Evolutionary conservation across 108 stramenopile genomes (phyloP).

Genomic region (Skeletonema tropicum): DNA sequence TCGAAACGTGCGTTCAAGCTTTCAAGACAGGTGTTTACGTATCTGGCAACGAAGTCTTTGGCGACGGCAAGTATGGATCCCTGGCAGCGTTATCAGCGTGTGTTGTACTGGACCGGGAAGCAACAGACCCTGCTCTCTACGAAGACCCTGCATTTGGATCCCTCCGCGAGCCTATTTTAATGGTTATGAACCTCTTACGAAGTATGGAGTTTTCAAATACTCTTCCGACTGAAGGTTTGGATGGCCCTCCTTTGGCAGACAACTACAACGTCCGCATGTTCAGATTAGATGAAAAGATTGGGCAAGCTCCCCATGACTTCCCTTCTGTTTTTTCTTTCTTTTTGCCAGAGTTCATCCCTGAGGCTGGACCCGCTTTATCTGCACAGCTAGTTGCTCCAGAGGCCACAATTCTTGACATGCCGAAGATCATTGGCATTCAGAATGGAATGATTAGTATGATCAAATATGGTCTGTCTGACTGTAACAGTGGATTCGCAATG

Average conservation of each 20-base stretch:
- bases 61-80: conserved; percentile 55
- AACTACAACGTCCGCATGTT: conserved; percentile 5
- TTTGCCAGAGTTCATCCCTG: conserved; percentile 53
- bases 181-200: conserved; percentile 57
- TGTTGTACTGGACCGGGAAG: conserved; percentile 65
- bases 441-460: conserved; percentile 60
- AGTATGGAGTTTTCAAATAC: conserved; percentile 55
- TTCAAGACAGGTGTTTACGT: conserved; percentile 61
- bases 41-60: conserved; percentile 42
- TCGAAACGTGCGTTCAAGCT: conserved; percentile 50
- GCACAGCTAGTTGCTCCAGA: conserved; percentile 53
- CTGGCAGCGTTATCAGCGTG: conserved; percentile 64
- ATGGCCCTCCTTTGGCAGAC: conserved; percentile 32
- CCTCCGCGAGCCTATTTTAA: conserved; percentile 67
- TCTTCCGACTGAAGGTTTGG: conserved; percentile 16
- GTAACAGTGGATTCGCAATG: conserved; percentile 44
- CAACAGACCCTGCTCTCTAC: conserved; percentile 45
- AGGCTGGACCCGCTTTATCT: conserved; percentile 16
- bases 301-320: conserved; percentile 43
- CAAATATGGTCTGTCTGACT: conserved; percentile 53
- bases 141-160: conserved; percentile 65
- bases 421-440: conserved; percentile 34
- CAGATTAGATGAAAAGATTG: conserved; percentile 38
- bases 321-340: conserved; percentile 61
- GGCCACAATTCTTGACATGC: conserved; percentile 46